Conservation (phyloP, 352 stramenopile species). For the Peronospora belbahrii region DNA sequence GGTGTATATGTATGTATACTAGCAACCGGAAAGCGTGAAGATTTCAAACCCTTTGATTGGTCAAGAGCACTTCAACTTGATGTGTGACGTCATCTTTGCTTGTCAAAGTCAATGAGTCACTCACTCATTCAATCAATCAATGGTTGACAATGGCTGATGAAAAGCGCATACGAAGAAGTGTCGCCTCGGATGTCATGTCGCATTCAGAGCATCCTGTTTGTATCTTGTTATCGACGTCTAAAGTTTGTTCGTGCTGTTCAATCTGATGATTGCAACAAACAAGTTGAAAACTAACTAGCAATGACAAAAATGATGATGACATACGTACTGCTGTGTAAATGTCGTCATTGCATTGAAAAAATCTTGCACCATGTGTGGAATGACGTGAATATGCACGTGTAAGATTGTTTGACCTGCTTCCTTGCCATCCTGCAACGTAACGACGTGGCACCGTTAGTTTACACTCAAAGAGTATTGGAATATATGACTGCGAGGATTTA, state of each 20-base stretch:
- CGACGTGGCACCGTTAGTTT: background rate
- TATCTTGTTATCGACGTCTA: conserved; percentile 68
- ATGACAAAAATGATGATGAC: too few species aligned
- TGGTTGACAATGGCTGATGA: conserved; percentile 7
- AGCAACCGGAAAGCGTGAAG: too few species aligned
- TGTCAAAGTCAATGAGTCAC: too few species aligned
- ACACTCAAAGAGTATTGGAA: background rate
- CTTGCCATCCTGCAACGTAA: conserved; percentile 57
- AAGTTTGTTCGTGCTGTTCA: conserved; percentile 43
- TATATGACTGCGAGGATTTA: background rate
- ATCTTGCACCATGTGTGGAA: conserved; percentile 68
- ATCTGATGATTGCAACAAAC: conserved; percentile 25
- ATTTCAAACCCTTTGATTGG: conserved; percentile 13
- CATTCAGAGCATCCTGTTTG: conserved; percentile 59
- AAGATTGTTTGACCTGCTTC: conserved; percentile 87
- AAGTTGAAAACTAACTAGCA: too few species aligned
- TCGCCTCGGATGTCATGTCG: conserved; percentile 80
- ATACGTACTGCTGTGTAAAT: conserved; percentile 84
- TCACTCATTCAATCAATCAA: too few species aligned
- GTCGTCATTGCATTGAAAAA: conserved; percentile 86
- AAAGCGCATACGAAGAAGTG: conserved; percentile 30
- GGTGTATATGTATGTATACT: too few species aligned
- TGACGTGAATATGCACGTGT: conserved; percentile 92
- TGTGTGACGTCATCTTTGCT: too few species aligned
- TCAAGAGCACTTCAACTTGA: conserved; percentile 13